Evolutionary conservation across 129 eudicot genomes (phyloP).

Genomic region (Glebionis coronaria): DNA sequence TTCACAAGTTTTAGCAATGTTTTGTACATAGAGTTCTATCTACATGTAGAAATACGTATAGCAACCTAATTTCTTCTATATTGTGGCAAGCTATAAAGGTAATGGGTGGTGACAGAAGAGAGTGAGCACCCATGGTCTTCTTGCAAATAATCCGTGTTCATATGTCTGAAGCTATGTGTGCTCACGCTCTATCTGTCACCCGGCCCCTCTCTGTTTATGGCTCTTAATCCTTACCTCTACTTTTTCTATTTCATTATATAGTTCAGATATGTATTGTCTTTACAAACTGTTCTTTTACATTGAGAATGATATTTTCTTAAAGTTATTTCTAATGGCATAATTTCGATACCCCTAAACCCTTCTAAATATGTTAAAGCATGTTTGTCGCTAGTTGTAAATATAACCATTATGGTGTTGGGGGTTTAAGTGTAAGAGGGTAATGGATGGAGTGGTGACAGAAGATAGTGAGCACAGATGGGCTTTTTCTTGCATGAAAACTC

Average conservation of each 20-base stretch:
- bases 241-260: not conserved
- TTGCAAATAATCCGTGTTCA: constrained; percentile 5
- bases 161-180: constrained; percentile 68
- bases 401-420: not conserved
- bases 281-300: too few species aligned
- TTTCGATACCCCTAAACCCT: not conserved
- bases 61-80: not conserved
- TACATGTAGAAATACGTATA: too few species aligned
- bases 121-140: constrained; percentile 49
- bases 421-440: not conserved
- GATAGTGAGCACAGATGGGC: constrained; percentile 34
- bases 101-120: constrained; percentile 52
- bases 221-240: not conserved
- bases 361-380: too few species aligned
- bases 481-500: constrained; percentile 8
- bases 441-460: constrained; percentile 28
- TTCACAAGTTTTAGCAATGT: not conserved
- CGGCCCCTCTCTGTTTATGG: constrained; percentile 1
- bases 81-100: constrained; percentile 7
- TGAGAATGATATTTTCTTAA: too few species aligned
- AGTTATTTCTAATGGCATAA: too few species aligned
- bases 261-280: too few species aligned
- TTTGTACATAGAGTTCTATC: not conserved
- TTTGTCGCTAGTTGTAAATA: not conserved
- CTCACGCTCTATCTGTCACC: constrained; percentile 91